Conservation (phyloP, 2,329 filamentous ascomycete genomes). For the Paecilomyces fulvus region DNA sequence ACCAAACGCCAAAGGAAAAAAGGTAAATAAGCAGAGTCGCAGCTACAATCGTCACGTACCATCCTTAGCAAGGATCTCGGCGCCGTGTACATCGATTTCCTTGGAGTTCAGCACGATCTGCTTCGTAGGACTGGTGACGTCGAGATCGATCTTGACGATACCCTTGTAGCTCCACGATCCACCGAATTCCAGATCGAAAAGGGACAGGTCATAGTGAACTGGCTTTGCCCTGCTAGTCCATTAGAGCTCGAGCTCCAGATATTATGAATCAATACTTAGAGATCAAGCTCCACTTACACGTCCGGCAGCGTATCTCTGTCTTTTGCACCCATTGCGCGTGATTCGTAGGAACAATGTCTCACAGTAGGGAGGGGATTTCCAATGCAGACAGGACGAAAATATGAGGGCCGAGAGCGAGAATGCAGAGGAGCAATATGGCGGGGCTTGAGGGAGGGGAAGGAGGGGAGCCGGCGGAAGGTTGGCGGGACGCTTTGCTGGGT, state of each 20-base stretch:
- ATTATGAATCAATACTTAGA: neutral
- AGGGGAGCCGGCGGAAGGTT: constrained; percentile 15
- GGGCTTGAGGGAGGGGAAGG: constrained; percentile 13
- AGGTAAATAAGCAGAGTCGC: neutral
- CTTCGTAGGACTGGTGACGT: constrained; percentile 62
- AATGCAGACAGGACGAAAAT: constrained; percentile 8
- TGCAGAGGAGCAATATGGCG: constrained; percentile 8
- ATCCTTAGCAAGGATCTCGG: constrained; percentile 29
- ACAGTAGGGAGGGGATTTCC: constrained; percentile 11
- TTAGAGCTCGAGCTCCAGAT: constrained; percentile 2
- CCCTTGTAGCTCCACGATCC: constrained; percentile 77
- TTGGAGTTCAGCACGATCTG: constrained; percentile 78
- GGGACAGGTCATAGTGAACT: constrained; percentile 72
- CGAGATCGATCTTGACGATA: constrained; percentile 68
- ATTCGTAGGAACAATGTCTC: constrained; percentile 34
- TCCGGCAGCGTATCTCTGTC: constrained; percentile 41
- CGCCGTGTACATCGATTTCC: constrained; percentile 67
- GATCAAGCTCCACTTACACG: constrained; percentile 25
- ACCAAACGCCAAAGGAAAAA: neutral
- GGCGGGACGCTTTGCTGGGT: constrained; percentile 19
- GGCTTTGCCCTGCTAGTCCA: constrained; percentile 58
- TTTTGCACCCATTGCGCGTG: constrained; percentile 33
- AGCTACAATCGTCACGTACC: constrained; percentile 14
- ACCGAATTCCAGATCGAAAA: constrained; percentile 67
- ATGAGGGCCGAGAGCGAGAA: constrained; percentile 8